Evolutionary conservation across 129 eudicot species (phyloP), one percentile per base, ranked within the genome.

Genomic region (Glebionis coronaria): DNA sequence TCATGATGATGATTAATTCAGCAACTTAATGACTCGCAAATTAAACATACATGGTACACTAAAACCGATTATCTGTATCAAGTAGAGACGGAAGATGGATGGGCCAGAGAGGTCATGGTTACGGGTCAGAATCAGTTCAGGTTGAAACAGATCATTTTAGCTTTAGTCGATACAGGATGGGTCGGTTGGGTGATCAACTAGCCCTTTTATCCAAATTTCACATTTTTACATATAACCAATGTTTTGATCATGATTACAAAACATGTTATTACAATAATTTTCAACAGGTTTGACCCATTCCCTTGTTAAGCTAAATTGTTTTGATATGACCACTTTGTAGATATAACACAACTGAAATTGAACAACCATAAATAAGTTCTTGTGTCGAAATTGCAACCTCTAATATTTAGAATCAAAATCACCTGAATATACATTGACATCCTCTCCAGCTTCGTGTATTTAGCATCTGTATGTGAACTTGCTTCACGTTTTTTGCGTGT

Each of bases 361-460:
- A 8, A 3, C 16, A 8, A n/a, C 16, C 42, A 56, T 25, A 9
- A 29, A 19, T 8, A 12, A 61, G 15, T 40, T 40, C 11, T 42
- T 62, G 8, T 9, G 16, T 62, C 28, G 3, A 35, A 62, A 62
- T 18, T 40, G 50, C 50, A 16, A 38, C 67, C 52, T 61, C 51
- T 62, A 11, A 40, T 23, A 20, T 20, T 62, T 12, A 75, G 35
- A 49, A 44, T 59, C 72, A 38, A 5, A 12, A 29, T 64, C 80
- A 91, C 98, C 96, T 91, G 82, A 60, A 85, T 19, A 76, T 91
- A 91, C 87, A 82, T 82, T 23, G 61, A 55, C 97, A 91, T 91
- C 71, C 90, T 80, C 9, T 91, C 93, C 78, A 91, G 67, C 80
- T 91, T 91, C 15, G 35, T 70, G 67, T 82, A 85, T 76, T 83